Base-by-base conservation (phyloP, 163 green algal species). In the Coccomyxa subellipsoidea region DNA sequence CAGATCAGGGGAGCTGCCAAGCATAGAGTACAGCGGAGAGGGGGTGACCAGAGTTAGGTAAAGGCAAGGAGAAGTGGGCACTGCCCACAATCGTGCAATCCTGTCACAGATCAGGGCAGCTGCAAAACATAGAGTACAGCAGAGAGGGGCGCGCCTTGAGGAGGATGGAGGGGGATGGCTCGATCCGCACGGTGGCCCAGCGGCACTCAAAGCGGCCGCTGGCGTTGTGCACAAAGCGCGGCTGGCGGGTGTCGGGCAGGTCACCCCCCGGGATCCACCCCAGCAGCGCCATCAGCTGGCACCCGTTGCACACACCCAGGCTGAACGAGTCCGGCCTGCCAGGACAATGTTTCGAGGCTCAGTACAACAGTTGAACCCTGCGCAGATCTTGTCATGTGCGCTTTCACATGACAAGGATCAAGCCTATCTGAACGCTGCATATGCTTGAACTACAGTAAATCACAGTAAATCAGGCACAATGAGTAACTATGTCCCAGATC, bases 221-320 rank as follows among this genome's bases (percentile, higher is more conserved):
- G 39, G 85, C 86, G 90, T 99, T 99, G 92, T 99, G 96, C 69
- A 99, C 91, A 87, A 99, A 99, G 76, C 96, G 93, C 1, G 96
- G 96, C 90, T 99, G 96, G 77, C 88, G 70, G 36, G 82, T 69
- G 87, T 98, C 95, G 53, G 72, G 80, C 27, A 34, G 38, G 54
- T 23, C 71, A 31, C 82, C 78, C 25, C 90, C 92, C 1, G 94
- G 94, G 86, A 99, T 96, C 95, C 95, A 99, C 76, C 96, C 96
- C 70, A 99, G 92, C 80, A 99, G 91, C 31, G 96, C 96, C 96
- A 99, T 98, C n/a, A 99, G 92, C 92, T 99, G 96, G 91, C 96
- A 99, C 40, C 96, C 96, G 89, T 99, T 99, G 94, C 96, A 99
- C 37, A 99, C 89, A 80, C 96, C 96, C 59, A 99, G 91, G 70